Base-by-base conservation (phyloP, 2,329 filamentous ascomycete genomes). In the Pseudogymnoascus sp. region DNA sequence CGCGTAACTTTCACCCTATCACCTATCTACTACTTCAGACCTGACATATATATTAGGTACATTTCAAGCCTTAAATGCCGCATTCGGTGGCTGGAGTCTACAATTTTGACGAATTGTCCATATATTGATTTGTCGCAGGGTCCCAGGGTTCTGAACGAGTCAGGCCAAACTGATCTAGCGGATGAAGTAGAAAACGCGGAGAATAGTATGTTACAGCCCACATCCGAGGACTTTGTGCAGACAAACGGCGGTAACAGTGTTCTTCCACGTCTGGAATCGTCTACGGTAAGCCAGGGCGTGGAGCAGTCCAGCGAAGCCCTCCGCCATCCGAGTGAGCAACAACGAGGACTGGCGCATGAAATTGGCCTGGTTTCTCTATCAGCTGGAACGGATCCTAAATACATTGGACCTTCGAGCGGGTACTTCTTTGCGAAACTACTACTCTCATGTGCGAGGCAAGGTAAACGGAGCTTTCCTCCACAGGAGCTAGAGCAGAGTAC, bases 401-500 rank as follows among this genome's bases (percentile, higher is more conserved):
- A 84, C 58, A 79, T 84, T 12, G 82, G 82, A 0, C 81, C 82
- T 2, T 84, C 82, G 0, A 83, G 81, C 38, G 82, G 81, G 1
- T 82, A 81, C 62, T 81, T 82, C 42, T 75, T 83, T 11, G 79
- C 80, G 1, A 77, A 79, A 0, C 72, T 82, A 2, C 75, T 83
- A 66, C 74, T 83, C 11, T 72, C 75, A 22, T 75, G 72, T 6
- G 70, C 74, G 5, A 70, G 73, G 14, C 61, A 72, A 65, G 9
- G 64, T 64, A 60, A 71, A 66, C 16, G 65, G 45, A 61, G 22
- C 42, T 41, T 39, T 22, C 61, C 33, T 58, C 41, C 28, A 60
- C 60, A 60, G 38, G 33, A 58, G 38, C 42, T 65, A 19, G 60
- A 62, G 52, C 63, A 64, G 16, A 45, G 41, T 14, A 45, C 22